A percentile compares a stretch with the other conserved stretches of the same genome.
Conservation (phyloP, 2,329 filamentous ascomycete genomes). For the Colletotrichum gigasporum region DNA sequence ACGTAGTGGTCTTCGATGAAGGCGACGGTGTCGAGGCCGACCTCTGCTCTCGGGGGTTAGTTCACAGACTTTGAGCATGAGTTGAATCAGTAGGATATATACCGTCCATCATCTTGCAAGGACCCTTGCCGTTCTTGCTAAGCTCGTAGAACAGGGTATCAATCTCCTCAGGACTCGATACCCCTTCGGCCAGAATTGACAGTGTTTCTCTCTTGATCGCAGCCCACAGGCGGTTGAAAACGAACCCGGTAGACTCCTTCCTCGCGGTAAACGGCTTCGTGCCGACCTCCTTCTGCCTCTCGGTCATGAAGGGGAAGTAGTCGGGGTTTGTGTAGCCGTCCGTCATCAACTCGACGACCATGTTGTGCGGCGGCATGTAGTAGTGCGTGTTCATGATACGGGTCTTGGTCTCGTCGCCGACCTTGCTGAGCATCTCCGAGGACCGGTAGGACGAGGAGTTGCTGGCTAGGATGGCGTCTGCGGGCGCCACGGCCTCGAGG, state of each 20-base stretch:
- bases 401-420: slow-evolving; percentile 45
- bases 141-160: slow-evolving; percentile 55
- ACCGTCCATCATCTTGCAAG: slow-evolving; percentile 39
- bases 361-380: slow-evolving; percentile 57
- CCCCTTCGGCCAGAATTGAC: slow-evolving; percentile 58
- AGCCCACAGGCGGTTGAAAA: slow-evolving; percentile 67
- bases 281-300: slow-evolving; percentile 49
- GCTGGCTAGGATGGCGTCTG: slow-evolving; percentile 58
- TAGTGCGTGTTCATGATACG: slow-evolving; percentile 61
- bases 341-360: slow-evolving; percentile 64
- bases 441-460: slow-evolving; percentile 64
- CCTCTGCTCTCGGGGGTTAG: slow-evolving; percentile 41
- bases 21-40: slow-evolving; percentile 62
- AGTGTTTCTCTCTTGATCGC: slow-evolving; percentile 63
- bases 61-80: background rate
- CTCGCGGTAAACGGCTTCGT: slow-evolving; percentile 51
- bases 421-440: slow-evolving; percentile 54
- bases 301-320: slow-evolving; percentile 56
- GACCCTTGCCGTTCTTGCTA: slow-evolving; percentile 5
- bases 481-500: slow-evolving; percentile 51
- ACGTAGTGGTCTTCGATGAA: slow-evolving; percentile 65
- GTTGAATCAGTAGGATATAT: slow-evolving; percentile 49
- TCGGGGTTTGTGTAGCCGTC: slow-evolving; percentile 50
- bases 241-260: slow-evolving; percentile 61
- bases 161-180: slow-evolving; percentile 57